phyloP scores from a whole-genome alignment of 2,329 filamentous ascomycete genomes.

The Paecilomyces dactylethromorphus region DNA sequence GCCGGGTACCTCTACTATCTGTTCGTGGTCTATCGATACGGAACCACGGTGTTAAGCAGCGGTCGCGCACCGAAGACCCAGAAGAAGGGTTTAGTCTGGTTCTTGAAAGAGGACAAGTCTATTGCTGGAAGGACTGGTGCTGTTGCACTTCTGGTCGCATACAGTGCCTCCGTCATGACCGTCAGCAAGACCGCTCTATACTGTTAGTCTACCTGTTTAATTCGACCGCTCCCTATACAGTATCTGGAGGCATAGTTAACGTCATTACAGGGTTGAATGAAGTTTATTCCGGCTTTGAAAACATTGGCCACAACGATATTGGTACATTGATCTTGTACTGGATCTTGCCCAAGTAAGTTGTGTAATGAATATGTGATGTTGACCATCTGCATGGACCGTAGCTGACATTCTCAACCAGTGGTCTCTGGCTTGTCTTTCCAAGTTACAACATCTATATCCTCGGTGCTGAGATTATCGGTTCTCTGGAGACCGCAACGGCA shows the following conservation, averaged over 20 bases:
- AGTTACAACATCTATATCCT: slow-evolving; percentile 56
- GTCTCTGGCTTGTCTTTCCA: slow-evolving; percentile 59
- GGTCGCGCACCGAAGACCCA: slow-evolving; percentile 19
- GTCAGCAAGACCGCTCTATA: slow-evolving; percentile 63
- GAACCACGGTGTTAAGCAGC: slow-evolving; percentile 22
- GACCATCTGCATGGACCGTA: not conserved
- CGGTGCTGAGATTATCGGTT: slow-evolving; percentile 55
- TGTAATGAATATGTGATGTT: not conserved
- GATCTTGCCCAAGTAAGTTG: slow-evolving; percentile 60
- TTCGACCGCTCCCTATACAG: not conserved
- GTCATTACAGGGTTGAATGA: slow-evolving; percentile 48
- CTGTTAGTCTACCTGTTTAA: slow-evolving; percentile 40
- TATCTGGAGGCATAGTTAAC: not conserved
- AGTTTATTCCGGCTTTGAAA: slow-evolving; percentile 52
- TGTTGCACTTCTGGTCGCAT: slow-evolving; percentile 52
- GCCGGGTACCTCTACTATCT: slow-evolving; percentile 59
- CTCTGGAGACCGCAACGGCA: slow-evolving; percentile 38
- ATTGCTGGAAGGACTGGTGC: slow-evolving; percentile 48
- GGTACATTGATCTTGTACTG: slow-evolving; percentile 51
- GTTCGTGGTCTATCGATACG: slow-evolving; percentile 43
- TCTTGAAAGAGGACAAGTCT: slow-evolving; percentile 43
- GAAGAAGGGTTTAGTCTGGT: slow-evolving; percentile 32
- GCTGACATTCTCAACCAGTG: slow-evolving; percentile 36
- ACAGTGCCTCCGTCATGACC: slow-evolving; percentile 56
- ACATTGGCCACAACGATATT: slow-evolving; percentile 56